A percentile compares a stretch with the other conserved stretches of the same genome.
Evolutionary conservation across 208 protist genomes (phyloP).

Genomic region (Leishmania major): DNA sequence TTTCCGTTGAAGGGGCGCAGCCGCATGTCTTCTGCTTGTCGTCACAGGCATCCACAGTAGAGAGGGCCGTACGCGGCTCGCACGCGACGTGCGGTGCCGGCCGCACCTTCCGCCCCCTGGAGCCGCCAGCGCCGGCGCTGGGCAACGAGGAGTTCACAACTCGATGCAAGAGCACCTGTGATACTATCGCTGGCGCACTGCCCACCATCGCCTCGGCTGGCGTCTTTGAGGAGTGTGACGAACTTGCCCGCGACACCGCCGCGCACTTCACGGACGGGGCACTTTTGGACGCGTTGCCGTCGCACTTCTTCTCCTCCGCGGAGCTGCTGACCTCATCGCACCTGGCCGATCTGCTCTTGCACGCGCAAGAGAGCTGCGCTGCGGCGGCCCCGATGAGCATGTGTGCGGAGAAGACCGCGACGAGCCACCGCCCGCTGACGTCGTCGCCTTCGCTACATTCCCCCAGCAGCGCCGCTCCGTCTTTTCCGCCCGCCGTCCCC

Average conservation of each 20-base stretch:
- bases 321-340: conserved; percentile 15
- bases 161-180: neutral
- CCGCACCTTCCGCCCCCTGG: neutral
- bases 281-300: conserved; percentile 5
- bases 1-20: neutral
- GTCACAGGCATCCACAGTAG: neutral
- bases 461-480: neutral
- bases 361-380: neutral
- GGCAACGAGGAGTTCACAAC: neutral
- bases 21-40: neutral
- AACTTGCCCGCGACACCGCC: too few relatives aligned
- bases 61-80: neutral
- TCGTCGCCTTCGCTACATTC: neutral
- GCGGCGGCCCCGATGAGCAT: neutral
- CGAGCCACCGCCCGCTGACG: neutral
- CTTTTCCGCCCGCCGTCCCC: neutral
- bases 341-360: neutral
- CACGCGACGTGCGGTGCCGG: conserved; percentile 3
- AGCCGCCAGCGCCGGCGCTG: neutral
- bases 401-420: neutral
- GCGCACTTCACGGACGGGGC: neutral
- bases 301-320: conserved; percentile 12
- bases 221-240: neutral
- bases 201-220: neutral
- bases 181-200: neutral